Evolutionary conservation across 768 basidiomycete species (phyloP).

Genomic region (Phlebiopsis flavidoalba): DNA sequence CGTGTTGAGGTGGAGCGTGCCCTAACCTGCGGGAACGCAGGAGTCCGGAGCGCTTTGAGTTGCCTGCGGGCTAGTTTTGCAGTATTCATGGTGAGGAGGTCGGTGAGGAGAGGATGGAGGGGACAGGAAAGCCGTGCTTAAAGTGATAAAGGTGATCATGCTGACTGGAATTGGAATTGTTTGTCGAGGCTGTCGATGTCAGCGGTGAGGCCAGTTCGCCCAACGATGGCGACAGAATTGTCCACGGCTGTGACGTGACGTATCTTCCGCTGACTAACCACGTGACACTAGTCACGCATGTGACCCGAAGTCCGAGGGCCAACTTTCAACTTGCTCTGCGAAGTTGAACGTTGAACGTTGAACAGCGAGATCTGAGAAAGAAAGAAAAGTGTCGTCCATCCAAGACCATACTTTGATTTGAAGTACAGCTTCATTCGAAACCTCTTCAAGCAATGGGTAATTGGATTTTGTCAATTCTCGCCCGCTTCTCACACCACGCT

Average conservation of each 20-base stretch:
- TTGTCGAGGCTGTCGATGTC: not conserved
- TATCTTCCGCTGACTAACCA: not conserved
- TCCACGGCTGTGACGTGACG: constrained; percentile 3
- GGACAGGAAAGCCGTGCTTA: not conserved
- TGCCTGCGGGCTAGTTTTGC: constrained; percentile 2
- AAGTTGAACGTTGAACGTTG: too few relatives aligned
- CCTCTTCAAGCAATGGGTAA: too few relatives aligned
- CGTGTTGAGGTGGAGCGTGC: constrained; percentile 5
- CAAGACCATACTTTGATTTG: too few relatives aligned
- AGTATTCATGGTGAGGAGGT: not conserved
- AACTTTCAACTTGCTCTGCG: too few relatives aligned
- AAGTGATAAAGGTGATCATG: not conserved
- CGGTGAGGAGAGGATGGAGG: not conserved
- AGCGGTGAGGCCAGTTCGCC: not conserved
- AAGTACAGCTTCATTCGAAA: too few relatives aligned
- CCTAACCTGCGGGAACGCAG: constrained; percentile 6
- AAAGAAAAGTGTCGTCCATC: too few relatives aligned
- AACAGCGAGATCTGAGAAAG: too few relatives aligned
- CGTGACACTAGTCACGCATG: not conserved
- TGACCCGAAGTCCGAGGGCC: not conserved
- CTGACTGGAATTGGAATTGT: not conserved
- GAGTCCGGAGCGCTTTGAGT: constrained; percentile 1
- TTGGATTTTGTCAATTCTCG: too few relatives aligned
- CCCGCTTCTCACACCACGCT: too few relatives aligned
- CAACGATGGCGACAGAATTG: constrained; percentile 9